Conservation (phyloP, 176 grass and related monocot species). For the Hsuehochloa calcarea region DNA sequence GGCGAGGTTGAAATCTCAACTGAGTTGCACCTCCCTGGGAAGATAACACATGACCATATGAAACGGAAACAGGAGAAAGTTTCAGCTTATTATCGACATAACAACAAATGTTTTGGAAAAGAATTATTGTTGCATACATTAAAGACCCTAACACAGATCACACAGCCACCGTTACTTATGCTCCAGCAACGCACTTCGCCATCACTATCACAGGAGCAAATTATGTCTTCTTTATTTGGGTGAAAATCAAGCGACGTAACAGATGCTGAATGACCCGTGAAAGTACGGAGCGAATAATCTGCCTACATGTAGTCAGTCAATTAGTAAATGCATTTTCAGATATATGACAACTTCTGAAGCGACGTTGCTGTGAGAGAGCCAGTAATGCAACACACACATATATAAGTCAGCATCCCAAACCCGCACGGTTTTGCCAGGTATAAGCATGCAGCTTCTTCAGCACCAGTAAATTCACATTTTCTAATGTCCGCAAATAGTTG, state of each 20-base stretch:
- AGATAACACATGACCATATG: not conserved
- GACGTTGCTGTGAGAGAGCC: not conserved
- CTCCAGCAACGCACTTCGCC: conserved; percentile 96
- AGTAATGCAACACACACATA: not conserved
- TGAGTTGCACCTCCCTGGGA: conserved; percentile 79
- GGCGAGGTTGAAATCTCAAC: conserved; percentile 91
- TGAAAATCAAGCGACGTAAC: conserved; percentile 97
- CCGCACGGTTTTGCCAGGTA: too few species aligned
- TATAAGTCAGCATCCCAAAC: too few species aligned
- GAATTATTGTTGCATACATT: conserved; percentile 52
- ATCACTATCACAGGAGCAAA: conserved; percentile 90
- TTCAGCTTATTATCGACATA: not conserved
- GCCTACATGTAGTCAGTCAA: conserved; percentile 53
- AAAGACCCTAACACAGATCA: conserved; percentile 61
- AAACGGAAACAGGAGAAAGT: conserved; percentile 2
- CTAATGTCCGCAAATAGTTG: not conserved
- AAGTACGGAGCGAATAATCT: conserved; percentile 95
- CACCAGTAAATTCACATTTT: not conserved
- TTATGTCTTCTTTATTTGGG: conserved; percentile 97
- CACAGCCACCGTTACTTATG: conserved; percentile 92
- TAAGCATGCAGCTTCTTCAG: conserved; percentile 3
- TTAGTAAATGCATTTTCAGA: conserved; percentile 1
- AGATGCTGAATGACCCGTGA: conserved; percentile 90
- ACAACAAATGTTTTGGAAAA: conserved; percentile 17
- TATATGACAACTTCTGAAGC: conserved; percentile 4